Evolutionary conservation across 2,329 filamentous ascomycete species (phyloP).

Genomic region (Trichophyton simii): DNA sequence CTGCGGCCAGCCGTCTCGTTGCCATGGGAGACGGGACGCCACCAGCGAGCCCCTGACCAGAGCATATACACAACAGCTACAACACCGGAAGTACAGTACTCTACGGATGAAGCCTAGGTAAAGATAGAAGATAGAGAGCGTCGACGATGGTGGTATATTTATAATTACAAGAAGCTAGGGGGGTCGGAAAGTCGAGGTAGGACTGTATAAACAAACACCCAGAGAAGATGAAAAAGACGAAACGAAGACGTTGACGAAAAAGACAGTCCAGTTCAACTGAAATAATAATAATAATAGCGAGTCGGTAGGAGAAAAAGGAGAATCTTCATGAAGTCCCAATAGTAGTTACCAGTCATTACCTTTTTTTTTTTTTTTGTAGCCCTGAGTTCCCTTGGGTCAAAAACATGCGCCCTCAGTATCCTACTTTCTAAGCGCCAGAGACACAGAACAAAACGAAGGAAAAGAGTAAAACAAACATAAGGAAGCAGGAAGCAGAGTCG

Average conservation of each 20-base stretch:
- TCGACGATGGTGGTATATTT: neutral
- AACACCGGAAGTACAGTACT: neutral
- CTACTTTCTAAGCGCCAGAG: conserved; percentile 4
- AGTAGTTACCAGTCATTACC: neutral
- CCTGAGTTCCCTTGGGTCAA: neutral
- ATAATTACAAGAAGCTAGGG: conserved; percentile 4
- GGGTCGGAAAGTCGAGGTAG: neutral
- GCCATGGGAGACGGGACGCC: conserved; percentile 9
- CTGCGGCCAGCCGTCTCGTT: conserved; percentile 1
- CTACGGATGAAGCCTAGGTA: neutral
- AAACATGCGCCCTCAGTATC: conserved; percentile 1
- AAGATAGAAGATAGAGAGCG: neutral
- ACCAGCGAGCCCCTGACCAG: neutral
- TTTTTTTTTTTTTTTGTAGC: neutral
- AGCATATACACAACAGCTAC: neutral
- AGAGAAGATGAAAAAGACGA: neutral
- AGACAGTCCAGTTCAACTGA: neutral
- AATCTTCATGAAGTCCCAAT: neutral
- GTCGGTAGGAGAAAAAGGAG: neutral
- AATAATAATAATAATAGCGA: neutral
- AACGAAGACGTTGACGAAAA: neutral
- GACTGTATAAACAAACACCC: neutral
- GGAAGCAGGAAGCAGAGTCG: neutral
- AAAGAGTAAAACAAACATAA: neutral
- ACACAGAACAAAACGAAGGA: neutral